Evolutionary conservation across 768 basidiomycete genomes (phyloP).

Genomic region (Inosperma sp.): DNA sequence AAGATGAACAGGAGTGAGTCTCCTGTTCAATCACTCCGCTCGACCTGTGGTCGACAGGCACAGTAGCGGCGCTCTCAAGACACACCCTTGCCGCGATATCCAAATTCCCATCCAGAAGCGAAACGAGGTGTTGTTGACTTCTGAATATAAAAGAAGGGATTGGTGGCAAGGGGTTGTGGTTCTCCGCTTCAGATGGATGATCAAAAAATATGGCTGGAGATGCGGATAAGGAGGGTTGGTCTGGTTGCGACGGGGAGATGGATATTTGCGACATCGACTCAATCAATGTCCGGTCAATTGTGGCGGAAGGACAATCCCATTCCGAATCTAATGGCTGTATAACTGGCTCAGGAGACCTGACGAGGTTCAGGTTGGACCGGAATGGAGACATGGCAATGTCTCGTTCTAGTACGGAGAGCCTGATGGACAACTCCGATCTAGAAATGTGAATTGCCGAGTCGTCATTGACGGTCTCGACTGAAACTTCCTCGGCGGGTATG

Average conservation of each 20-base stretch:
- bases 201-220: not conserved
- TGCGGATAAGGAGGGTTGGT: not conserved
- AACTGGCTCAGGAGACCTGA: too few species aligned
- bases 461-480: too few species aligned
- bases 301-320: not conserved
- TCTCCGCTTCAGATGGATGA: not conserved
- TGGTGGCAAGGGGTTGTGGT: not conserved
- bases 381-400: too few species aligned
- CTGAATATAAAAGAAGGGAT: slow-evolving; percentile 10
- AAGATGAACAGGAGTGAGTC: too few species aligned
- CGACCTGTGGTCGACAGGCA: not conserved
- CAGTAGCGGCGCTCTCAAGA: not conserved
- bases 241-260: not conserved
- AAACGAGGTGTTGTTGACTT: not conserved
- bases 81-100: not conserved
- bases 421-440: too few species aligned
- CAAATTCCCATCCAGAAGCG: slow-evolving; percentile 2
- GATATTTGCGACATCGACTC: not conserved
- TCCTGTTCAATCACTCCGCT: too few species aligned
- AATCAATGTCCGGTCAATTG: not conserved
- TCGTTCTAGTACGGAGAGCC: too few species aligned
- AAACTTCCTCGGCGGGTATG: too few species aligned
- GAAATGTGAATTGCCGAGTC: too few species aligned
- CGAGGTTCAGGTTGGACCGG: too few species aligned
- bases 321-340: not conserved